Evolutionary conservation across 768 basidiomycete species (phyloP).

Genomic region (Harrya chromipes): DNA sequence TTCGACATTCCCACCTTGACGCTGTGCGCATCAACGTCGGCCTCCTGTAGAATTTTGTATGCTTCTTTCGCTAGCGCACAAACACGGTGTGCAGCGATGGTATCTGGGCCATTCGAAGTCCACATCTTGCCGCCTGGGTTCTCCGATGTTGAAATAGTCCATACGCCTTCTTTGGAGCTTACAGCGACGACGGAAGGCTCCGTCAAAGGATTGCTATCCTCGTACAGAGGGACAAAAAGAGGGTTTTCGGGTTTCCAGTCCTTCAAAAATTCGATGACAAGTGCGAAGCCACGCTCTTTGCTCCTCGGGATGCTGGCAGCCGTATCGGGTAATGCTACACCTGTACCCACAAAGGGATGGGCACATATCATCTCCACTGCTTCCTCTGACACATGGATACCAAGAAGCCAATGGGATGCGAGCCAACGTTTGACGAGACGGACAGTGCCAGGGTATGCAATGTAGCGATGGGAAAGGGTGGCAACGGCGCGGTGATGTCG

Average conservation of each 20-base stretch:
- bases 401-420: slow-evolving; percentile 83
- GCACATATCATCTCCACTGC: slow-evolving; percentile 86
- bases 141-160: slow-evolving; percentile 76
- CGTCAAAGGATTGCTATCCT: slow-evolving; percentile 11
- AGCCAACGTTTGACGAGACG: slow-evolving; percentile 93
- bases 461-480: slow-evolving; percentile 72
- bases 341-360: slow-evolving; percentile 62
- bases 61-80: slow-evolving; percentile 74
- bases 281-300: slow-evolving; percentile 78
- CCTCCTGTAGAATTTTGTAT: slow-evolving; percentile 51
- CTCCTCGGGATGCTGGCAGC: slow-evolving; percentile 58
- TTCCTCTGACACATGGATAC: slow-evolving; percentile 69
- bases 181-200: slow-evolving; percentile 26
- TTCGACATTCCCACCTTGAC: slow-evolving; percentile 50
- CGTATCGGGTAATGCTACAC: slow-evolving; percentile 30
- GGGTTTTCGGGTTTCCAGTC: slow-evolving; percentile 84
- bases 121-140: slow-evolving; percentile 75
- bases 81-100: slow-evolving; percentile 71
- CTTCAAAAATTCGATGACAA: slow-evolving; percentile 67
- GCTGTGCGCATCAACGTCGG: slow-evolving; percentile 48
- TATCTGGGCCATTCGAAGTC: slow-evolving; percentile 65
- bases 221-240: slow-evolving; percentile 71
- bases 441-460: slow-evolving; percentile 81
- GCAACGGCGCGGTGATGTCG: slow-evolving; percentile 83
- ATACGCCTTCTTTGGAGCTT: slow-evolving; percentile 48